Conservation (phyloP, 495 filamentous ascomycete species). For the Zalerion maritima region DNA sequence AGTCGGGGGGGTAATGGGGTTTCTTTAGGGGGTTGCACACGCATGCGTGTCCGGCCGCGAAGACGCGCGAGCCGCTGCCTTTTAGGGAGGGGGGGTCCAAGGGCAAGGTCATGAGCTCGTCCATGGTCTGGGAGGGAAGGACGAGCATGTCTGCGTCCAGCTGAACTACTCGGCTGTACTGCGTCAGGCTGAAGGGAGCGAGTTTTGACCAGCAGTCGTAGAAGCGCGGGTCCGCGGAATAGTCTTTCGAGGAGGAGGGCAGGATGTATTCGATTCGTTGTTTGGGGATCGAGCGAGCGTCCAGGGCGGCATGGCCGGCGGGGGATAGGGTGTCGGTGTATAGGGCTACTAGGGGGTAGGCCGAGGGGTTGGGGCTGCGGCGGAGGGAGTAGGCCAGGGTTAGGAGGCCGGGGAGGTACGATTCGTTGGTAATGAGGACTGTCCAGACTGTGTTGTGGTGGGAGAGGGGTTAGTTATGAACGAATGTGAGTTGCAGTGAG, state of each 20-base stretch:
- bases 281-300: constrained; percentile 44
- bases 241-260: constrained; percentile 42
- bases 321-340: constrained; percentile 57
- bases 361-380: constrained; percentile 28
- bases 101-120: constrained; percentile 65
- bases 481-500: background rate
- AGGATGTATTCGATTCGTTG: constrained; percentile 48
- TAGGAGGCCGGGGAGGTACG: constrained; percentile 58
- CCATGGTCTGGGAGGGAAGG: constrained; percentile 64
- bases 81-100: constrained; percentile 40
- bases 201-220: constrained; percentile 78
- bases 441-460: constrained; percentile 44
- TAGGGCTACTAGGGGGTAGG: constrained; percentile 60
- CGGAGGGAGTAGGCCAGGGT: constrained; percentile 58
- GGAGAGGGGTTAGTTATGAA: background rate
- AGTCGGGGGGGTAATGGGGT: constrained; percentile 59
- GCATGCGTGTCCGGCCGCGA: constrained; percentile 65
- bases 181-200: constrained; percentile 52
- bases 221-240: constrained; percentile 54
- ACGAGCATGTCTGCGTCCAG: constrained; percentile 81
- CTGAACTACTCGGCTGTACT: constrained; percentile 60
- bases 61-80: constrained; percentile 42
- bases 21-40: constrained; percentile 67
- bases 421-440: constrained; percentile 62
- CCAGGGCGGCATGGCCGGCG: constrained; percentile 48